Conservation (phyloP, 768 basidiomycete species). For the Leccinum incarnatum region DNA sequence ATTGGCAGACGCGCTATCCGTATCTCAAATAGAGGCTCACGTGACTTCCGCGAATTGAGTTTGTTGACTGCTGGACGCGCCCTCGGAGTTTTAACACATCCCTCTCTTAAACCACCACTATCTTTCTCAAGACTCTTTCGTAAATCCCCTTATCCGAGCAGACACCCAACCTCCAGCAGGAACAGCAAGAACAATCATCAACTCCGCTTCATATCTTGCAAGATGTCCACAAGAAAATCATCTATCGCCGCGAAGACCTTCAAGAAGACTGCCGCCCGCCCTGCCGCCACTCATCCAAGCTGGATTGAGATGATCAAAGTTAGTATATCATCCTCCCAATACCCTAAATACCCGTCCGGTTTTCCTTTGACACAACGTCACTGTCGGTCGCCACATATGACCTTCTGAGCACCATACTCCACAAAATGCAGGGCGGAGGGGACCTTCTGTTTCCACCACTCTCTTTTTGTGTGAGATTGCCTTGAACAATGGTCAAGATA, state of each 20-base stretch:
- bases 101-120: conserved; percentile 48
- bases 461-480: conserved; percentile 13
- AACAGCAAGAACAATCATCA: conserved; percentile 17
- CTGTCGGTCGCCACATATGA: conserved; percentile 8
- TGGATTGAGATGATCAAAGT: conserved; percentile 88
- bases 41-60: conserved; percentile 39
- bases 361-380: conserved; percentile 5
- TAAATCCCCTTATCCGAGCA: conserved; percentile 11
- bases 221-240: conserved; percentile 44
- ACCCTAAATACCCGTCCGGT: conserved; percentile 12
- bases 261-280: conserved; percentile 32
- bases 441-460: conserved; percentile 18
- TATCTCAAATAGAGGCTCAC: conserved; percentile 36
- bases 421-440: conserved; percentile 42
- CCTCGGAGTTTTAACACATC: conserved; percentile 41
- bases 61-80: conserved; percentile 40
- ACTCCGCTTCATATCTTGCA: conserved; percentile 16
- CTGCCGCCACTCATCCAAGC: conserved; percentile 38
- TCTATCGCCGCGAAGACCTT: conserved; percentile 44
- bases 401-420: conserved; percentile 9
- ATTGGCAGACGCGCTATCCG: conserved; percentile 14
- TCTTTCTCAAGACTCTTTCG: conserved; percentile 32
- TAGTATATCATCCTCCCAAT: conserved; percentile 23
- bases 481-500: conserved; percentile 5
- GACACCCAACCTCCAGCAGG: conserved; percentile 14